Conservation (phyloP, 2,329 filamentous ascomycete genomes). For the Pseudogymnoascus sp. region DNA sequence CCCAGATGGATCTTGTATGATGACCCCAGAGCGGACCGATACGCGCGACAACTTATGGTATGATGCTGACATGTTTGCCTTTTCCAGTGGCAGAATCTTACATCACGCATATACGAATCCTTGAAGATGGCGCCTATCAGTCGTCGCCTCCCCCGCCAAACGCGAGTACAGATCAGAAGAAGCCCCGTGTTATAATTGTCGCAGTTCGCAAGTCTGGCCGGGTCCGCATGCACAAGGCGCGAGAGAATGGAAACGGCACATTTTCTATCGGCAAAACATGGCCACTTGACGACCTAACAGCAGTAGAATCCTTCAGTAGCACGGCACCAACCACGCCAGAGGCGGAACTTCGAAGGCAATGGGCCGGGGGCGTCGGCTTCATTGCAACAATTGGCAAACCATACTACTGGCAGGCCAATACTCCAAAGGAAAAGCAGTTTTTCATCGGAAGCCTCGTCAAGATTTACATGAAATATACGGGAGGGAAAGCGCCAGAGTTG, state of each 20-base stretch:
- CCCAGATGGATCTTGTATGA: slow-evolving; percentile 73
- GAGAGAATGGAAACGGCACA: slow-evolving; percentile 86
- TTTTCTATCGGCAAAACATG: slow-evolving; percentile 99
- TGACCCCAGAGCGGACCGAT: slow-evolving; percentile 14
- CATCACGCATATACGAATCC: slow-evolving; percentile 91
- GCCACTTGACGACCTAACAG: slow-evolving; percentile 82
- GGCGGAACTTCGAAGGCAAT: slow-evolving; percentile 57
- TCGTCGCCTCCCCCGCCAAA: slow-evolving; percentile 77
- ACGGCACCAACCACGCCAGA: slow-evolving; percentile 49
- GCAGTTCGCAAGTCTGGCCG: slow-evolving; percentile 86
- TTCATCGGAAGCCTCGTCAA: slow-evolving; percentile 95
- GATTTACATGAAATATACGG: slow-evolving; percentile 94
- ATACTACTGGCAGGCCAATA: slow-evolving; percentile 94
- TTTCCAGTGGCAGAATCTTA: slow-evolving; percentile 75
- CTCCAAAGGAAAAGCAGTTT: slow-evolving; percentile 94
- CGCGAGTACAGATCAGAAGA: slow-evolving; percentile 67
- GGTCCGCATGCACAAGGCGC: slow-evolving; percentile 92
- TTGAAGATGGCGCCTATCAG: slow-evolving; percentile 76
- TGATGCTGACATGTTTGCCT: slow-evolving; percentile 20
- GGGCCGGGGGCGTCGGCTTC: slow-evolving; percentile 80
- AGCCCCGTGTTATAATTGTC: slow-evolving; percentile 84
- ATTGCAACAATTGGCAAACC: slow-evolving; percentile 83
- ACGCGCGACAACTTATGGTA: neutral
- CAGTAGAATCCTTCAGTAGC: slow-evolving; percentile 74
- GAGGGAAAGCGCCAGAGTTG: slow-evolving; percentile 71